Evolutionary conservation across 2,329 filamentous ascomycete genomes (phyloP).

Genomic region (Epichloe festucae): DNA sequence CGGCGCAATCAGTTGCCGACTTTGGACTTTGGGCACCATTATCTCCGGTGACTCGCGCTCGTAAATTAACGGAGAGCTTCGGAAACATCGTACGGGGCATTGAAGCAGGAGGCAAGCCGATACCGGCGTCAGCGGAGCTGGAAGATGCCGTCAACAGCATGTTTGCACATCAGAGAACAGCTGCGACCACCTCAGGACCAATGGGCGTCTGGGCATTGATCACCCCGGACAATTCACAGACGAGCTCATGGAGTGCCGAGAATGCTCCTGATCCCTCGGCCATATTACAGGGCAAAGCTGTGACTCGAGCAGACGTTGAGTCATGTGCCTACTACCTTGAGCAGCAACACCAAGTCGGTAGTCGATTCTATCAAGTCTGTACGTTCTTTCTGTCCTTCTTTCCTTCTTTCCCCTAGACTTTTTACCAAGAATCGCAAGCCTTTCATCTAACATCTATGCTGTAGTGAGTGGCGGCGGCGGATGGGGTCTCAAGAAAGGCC

Average conservation of each 20-base stretch:
- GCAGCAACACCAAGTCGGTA: constrained; percentile 26
- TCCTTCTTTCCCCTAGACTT: background rate
- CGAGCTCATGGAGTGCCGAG: constrained; percentile 1
- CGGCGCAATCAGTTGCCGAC: constrained; percentile 11
- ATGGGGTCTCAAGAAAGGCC: constrained; percentile 69
- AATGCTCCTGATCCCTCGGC: constrained; percentile 7
- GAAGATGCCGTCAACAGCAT: constrained; percentile 50
- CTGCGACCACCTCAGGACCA: constrained; percentile 25
- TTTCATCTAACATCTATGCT: constrained; percentile 9
- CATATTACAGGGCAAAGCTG: background rate
- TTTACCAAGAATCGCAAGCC: background rate
- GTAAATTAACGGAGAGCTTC: constrained; percentile 50
- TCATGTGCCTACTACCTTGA: constrained; percentile 18
- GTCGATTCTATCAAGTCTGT: constrained; percentile 31
- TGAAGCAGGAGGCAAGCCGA: constrained; percentile 29
- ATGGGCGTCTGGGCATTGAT: constrained; percentile 65
- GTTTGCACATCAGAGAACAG: constrained; percentile 26
- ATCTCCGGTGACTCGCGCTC: constrained; percentile 48
- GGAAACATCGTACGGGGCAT: constrained; percentile 68
- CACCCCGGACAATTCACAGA: constrained; percentile 27
- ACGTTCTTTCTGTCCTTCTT: constrained; percentile 5
- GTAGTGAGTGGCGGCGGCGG: constrained; percentile 68
- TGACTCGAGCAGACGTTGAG: constrained; percentile 10
- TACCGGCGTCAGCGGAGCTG: constrained; percentile 59
- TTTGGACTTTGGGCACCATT: constrained; percentile 32